Percentiles rank a stretch among this genome's conserved stretches.
Evolutionary conservation across 1,284 basidiomycete genomes (phyloP).

Genomic region (Tilletiopsis washingtonensis): DNA sequence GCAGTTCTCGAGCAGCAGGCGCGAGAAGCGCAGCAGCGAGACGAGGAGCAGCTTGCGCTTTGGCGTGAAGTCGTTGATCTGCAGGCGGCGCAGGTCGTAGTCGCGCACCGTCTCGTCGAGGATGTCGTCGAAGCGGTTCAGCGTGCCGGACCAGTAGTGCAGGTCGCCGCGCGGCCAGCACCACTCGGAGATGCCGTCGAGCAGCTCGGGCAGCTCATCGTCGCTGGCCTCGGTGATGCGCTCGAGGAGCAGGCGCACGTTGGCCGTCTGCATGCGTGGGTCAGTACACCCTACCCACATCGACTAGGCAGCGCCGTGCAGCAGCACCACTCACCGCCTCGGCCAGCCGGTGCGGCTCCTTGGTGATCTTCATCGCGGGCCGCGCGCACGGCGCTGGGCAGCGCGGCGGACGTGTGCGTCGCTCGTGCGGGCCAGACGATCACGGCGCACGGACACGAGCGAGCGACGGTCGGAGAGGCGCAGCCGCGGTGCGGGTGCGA

Average conservation of each 20-base stretch:
- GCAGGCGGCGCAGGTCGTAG: constrained; percentile 53
- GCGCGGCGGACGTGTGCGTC: no score
- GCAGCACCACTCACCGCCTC: constrained; percentile 26
- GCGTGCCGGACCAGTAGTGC: constrained; percentile 87
- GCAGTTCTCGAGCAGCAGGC: constrained; percentile 88
- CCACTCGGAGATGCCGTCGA: constrained; percentile 55
- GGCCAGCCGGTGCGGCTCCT: constrained; percentile 41
- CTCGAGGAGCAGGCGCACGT: constrained; percentile 28
- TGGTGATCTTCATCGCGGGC: constrained; percentile 45
- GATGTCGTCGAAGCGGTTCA: constrained; percentile 88
- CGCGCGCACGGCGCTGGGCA: background rate
- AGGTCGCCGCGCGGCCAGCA: constrained; percentile 94
- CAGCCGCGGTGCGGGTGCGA: no score
- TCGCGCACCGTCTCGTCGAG: constrained; percentile 73
- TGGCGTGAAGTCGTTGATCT: constrained; percentile 70
- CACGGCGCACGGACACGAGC: no score
- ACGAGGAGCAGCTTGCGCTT: constrained; percentile 66
- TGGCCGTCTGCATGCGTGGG: constrained; percentile 15
- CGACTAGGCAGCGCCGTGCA: background rate
- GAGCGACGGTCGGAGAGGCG: no score
- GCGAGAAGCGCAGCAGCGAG: constrained; percentile 78
- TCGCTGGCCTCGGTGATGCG: constrained; percentile 30
- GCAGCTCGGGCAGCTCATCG: constrained; percentile 33
- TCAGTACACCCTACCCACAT: background rate
- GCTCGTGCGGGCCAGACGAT: no score